Percentiles rank a stretch among this genome's conserved stretches.
Evolutionary conservation across 1,284 basidiomycete species (phyloP).

Genomic region (Leccinum cinnamomeum): DNA sequence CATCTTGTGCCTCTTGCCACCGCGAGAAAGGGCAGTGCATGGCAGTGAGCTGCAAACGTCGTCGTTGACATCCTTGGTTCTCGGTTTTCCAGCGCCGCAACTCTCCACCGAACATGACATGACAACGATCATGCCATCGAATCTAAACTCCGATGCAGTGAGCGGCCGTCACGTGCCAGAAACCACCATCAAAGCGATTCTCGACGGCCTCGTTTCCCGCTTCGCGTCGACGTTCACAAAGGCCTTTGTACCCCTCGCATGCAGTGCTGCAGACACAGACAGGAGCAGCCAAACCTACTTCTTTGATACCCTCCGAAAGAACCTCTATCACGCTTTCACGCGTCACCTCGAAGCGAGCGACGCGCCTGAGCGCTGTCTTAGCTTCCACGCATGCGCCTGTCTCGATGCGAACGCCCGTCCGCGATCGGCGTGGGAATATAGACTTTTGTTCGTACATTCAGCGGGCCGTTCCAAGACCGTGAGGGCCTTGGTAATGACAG

Average conservation of each 20-base stretch:
- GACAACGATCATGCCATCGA: not conserved
- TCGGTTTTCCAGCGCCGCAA: conserved; percentile 1
- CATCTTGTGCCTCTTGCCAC: not conserved
- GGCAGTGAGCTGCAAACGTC: not conserved
- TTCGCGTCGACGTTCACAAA: conserved; percentile 3
- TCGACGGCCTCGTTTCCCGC: conserved; percentile 9
- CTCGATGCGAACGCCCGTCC: not conserved
- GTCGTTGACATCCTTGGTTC: not conserved
- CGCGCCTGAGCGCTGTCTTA: not conserved
- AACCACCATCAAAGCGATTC: conserved; percentile 6
- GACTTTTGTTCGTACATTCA: conserved; percentile 7
- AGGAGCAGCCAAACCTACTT: not conserved
- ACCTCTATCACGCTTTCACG: conserved; percentile 9
- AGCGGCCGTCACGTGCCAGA: not conserved
- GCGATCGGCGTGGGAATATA: conserved; percentile 10
- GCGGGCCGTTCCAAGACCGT: not conserved
- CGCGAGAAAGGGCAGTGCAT: not conserved
- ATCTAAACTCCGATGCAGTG: not conserved
- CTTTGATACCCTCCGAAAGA: conserved; percentile 9
- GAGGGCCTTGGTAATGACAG: conserved; percentile 11
- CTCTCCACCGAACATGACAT: conserved; percentile 3
- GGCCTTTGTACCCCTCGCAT: not conserved
- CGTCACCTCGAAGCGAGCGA: conserved; percentile 8
- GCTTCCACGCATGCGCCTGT: not conserved
- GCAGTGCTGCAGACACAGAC: not conserved